Evolutionary conservation across 2,329 filamentous ascomycete species (phyloP).

Genomic region (Mycosphaerella sp.): DNA sequence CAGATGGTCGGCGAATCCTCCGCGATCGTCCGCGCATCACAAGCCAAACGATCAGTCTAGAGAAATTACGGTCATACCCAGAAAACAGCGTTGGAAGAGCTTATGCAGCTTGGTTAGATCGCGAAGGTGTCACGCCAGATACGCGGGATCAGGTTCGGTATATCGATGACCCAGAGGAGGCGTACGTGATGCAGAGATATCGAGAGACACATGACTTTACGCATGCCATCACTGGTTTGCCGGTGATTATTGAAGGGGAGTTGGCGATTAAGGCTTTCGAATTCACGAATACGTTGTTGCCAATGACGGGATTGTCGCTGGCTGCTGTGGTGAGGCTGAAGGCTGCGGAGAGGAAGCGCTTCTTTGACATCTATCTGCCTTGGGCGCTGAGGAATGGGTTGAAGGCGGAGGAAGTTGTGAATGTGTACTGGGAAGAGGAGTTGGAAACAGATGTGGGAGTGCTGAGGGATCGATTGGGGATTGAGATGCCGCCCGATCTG

Average conservation of each 20-base stretch:
- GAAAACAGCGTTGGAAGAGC: constrained; percentile 68
- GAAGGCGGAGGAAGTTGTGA: constrained; percentile 72
- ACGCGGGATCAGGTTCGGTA: constrained; percentile 77
- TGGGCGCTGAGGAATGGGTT: constrained; percentile 87
- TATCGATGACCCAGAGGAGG: constrained; percentile 91
- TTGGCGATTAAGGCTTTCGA: constrained; percentile 97
- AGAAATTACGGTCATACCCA: constrained; percentile 65
- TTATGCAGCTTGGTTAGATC: constrained; percentile 87
- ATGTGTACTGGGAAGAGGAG: constrained; percentile 97
- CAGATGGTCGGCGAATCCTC: constrained; percentile 85
- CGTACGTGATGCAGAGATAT: constrained; percentile 98
- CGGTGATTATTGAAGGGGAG: constrained; percentile 90
- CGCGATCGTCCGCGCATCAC: constrained; percentile 84
- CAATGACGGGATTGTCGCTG: constrained; percentile 87
- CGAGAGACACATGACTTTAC: constrained; percentile 98
- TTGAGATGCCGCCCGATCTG: constrained; percentile 84
- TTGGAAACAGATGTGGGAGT: constrained; percentile 75
- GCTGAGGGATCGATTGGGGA: constrained; percentile 66
- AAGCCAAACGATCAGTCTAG: constrained; percentile 61
- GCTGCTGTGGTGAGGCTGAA: constrained; percentile 64
- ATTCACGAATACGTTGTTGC: constrained; percentile 87
- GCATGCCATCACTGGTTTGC: constrained; percentile 86
- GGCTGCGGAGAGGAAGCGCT: constrained; percentile 57
- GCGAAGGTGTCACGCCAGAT: constrained; percentile 88
- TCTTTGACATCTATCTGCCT: constrained; percentile 71